phyloP scores from a whole-genome alignment of 176 grass and related monocot species.

The Triticum monococcum region DNA sequence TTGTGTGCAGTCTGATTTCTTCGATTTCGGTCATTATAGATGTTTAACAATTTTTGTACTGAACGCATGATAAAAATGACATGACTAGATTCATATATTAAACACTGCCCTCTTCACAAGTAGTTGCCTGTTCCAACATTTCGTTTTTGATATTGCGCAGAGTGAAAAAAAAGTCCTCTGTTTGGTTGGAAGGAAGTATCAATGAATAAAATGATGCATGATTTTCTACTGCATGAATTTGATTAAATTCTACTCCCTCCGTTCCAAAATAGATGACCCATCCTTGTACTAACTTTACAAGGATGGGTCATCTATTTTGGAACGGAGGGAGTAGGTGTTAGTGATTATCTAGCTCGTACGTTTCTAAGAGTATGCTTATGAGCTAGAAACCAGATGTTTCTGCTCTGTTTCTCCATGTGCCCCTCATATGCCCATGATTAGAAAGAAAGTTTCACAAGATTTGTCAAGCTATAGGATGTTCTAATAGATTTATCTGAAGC shows the following conservation, averaged over 20 bases:
- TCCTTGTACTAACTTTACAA: too few relatives aligned
- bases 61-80: not conserved
- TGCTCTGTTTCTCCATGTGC: not conserved
- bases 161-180: not conserved
- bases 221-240: not conserved
- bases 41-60: not conserved
- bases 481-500: not conserved
- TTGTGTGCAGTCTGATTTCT: not conserved
- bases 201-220: not conserved
- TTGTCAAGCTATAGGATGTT: not conserved
- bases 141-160: not conserved
- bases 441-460: not conserved
- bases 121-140: not conserved
- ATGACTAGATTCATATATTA: not conserved
- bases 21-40: not conserved
- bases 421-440: not conserved
- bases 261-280: too few relatives aligned
- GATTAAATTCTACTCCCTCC: not conserved
- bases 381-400: too few relatives aligned
- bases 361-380: too few relatives aligned
- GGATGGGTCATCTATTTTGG: too few relatives aligned
- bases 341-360: not conserved
- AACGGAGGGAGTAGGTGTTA: not conserved
- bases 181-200: too few relatives aligned
- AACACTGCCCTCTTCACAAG: not conserved